Evolutionary conservation across 2,329 filamentous ascomycete genomes (phyloP).

Genomic region (Botrytis pseudocinerea): DNA sequence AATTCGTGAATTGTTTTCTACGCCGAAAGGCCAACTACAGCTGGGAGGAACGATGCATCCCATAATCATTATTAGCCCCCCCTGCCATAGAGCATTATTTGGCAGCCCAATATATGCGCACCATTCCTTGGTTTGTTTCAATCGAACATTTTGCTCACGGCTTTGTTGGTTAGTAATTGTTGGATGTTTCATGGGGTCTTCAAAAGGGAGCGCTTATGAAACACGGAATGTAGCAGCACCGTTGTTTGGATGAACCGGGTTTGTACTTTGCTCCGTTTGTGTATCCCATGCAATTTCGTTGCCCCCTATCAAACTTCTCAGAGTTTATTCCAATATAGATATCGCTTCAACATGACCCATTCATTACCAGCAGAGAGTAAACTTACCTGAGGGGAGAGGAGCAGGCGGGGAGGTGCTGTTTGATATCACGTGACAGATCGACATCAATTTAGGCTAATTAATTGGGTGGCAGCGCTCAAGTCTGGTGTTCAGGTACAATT

Average conservation of each 20-base stretch:
- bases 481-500: not conserved
- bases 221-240: constrained; percentile 14
- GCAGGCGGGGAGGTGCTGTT: not conserved
- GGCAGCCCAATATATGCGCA: not conserved
- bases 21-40: not conserved
- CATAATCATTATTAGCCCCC: not conserved
- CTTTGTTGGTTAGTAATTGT: constrained; percentile 4
- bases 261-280: not conserved
- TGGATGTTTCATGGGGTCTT: constrained; percentile 19
- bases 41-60: not conserved
- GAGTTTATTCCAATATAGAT: not conserved
- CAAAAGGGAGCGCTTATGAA: constrained; percentile 3
- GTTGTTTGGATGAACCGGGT: constrained; percentile 20
- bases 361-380: not conserved
- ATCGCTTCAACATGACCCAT: not conserved
- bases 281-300: not conserved
- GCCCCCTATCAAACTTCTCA: not conserved
- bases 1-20: not conserved
- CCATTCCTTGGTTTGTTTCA: constrained; percentile 4
- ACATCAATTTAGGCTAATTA: not conserved
- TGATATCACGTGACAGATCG: not conserved
- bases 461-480: not conserved
- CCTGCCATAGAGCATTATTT: not conserved
- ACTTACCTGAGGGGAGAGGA: not conserved
- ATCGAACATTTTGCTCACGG: not conserved